Percentiles rank a stretch among this genome's conserved stretches.
Evolutionary conservation across 2,329 filamentous ascomycete genomes (phyloP).

Genomic region (Rutstroemia sydowiana): DNA sequence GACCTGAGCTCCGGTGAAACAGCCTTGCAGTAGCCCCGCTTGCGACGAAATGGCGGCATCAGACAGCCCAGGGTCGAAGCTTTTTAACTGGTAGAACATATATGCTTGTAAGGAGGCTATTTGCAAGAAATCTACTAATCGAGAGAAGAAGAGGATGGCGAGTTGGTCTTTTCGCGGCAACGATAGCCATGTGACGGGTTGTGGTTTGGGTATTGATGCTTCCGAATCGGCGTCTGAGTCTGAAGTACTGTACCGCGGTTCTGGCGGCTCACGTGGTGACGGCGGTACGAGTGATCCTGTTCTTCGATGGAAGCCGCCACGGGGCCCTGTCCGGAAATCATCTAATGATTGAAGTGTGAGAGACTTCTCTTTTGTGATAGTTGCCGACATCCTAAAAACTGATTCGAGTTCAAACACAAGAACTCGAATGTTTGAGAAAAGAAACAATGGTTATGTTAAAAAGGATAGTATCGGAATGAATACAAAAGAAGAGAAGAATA

Average conservation of each 20-base stretch:
- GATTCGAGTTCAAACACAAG: not conserved
- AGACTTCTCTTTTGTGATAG: not conserved
- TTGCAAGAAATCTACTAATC: constrained; percentile 74
- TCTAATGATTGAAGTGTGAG: not conserved
- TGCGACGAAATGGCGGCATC: constrained; percentile 65
- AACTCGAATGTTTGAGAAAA: not conserved
- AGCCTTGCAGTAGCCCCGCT: constrained; percentile 69
- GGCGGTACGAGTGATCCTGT: constrained; percentile 1
- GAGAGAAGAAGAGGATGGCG: constrained; percentile 67
- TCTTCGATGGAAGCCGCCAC: constrained; percentile 2
- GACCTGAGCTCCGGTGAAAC: constrained; percentile 78
- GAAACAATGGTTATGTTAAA: not conserved
- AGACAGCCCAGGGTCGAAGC: constrained; percentile 51
- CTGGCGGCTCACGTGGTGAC: not conserved
- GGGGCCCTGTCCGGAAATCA: not conserved
- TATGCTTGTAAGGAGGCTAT: constrained; percentile 64
- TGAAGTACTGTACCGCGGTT: constrained; percentile 1
- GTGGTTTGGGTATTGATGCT: constrained; percentile 1
- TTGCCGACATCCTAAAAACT: not conserved
- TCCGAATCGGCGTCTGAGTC: constrained; percentile 1
- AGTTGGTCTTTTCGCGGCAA: constrained; percentile 73
- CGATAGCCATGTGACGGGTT: constrained; percentile 57
- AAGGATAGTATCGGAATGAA: not conserved
- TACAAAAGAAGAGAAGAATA: not conserved
- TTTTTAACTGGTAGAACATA: constrained; percentile 83